Conservation (phyloP, 73 alveolate genomes). For the Tetrahymena borealis region DNA sequence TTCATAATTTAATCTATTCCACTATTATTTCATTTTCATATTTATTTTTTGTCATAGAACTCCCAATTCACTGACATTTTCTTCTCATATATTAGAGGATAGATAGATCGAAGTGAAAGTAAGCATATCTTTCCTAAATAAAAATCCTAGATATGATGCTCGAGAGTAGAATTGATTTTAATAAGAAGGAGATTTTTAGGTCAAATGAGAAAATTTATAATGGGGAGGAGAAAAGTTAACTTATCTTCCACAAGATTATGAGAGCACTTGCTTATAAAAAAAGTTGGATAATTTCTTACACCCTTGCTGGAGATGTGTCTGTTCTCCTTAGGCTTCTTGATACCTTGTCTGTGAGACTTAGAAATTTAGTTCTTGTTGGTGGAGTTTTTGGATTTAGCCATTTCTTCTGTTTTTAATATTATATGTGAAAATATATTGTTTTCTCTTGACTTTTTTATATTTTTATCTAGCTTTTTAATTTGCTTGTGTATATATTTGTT, state of each 20-base stretch:
- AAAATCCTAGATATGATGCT: no score
- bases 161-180: no score
- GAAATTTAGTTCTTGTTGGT: constrained; percentile 53
- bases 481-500: background rate
- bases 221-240: background rate
- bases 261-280: background rate
- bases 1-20: no score
- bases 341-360: constrained; percentile 76
- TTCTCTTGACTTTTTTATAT: background rate
- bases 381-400: constrained; percentile 60
- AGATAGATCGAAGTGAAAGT: no score
- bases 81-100: no score
- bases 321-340: constrained; percentile 77
- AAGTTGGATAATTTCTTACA: constrained; percentile 13
- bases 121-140: no score
- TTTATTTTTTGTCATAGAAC: no score
- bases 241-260: no score
- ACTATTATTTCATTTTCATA: no score
- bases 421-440: background rate
- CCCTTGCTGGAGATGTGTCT: constrained; percentile 71
- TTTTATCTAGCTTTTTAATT: background rate
- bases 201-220: no score
- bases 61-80: no score
- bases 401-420: constrained; percentile 24
- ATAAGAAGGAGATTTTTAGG: no score